phyloP scores from a whole-genome alignment of 2,329 filamentous ascomycete species.

The Claviceps sp. region DNA sequence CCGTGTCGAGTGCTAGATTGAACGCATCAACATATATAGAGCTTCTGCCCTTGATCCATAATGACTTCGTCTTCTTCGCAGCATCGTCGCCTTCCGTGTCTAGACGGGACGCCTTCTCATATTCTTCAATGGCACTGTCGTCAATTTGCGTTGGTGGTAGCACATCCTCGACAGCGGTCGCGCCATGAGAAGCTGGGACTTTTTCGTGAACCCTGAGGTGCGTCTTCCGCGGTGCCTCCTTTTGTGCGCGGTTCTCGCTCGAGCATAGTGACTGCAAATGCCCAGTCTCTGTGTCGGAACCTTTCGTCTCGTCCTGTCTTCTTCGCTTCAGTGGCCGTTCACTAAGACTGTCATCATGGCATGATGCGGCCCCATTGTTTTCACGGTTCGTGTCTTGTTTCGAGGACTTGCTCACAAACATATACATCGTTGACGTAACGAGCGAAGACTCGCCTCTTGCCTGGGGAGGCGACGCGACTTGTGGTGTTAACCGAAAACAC shows the following conservation, averaged over 20 bases:
- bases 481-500: slow-evolving; percentile 13
- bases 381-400: slow-evolving; percentile 8
- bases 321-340: slow-evolving; percentile 19
- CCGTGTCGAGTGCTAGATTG: slow-evolving; percentile 80
- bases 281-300: slow-evolving; percentile 12
- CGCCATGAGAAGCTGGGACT: slow-evolving; percentile 6
- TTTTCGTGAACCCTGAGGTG: slow-evolving; percentile 6
- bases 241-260: slow-evolving; percentile 3
- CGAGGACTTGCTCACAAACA: slow-evolving; percentile 21
- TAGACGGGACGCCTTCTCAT: slow-evolving; percentile 51
- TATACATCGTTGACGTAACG: slow-evolving; percentile 19
- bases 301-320: slow-evolving; percentile 15
- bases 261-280: slow-evolving; percentile 10
- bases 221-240: not conserved
- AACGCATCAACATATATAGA: slow-evolving; percentile 98
- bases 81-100: slow-evolving; percentile 23
- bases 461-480: slow-evolving; percentile 3
- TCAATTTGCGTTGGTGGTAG: slow-evolving; percentile 55
- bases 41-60: slow-evolving; percentile 63
- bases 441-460: slow-evolving; percentile 4
- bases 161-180: slow-evolving; percentile 33
- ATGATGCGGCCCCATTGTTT: not conserved
- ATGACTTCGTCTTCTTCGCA: slow-evolving; percentile 24
- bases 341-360: slow-evolving; percentile 3
- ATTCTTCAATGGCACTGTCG: slow-evolving; percentile 63